Base-by-base conservation (phyloP, 805 yeast genomes). In the Candida ipomoeae region DNA sequence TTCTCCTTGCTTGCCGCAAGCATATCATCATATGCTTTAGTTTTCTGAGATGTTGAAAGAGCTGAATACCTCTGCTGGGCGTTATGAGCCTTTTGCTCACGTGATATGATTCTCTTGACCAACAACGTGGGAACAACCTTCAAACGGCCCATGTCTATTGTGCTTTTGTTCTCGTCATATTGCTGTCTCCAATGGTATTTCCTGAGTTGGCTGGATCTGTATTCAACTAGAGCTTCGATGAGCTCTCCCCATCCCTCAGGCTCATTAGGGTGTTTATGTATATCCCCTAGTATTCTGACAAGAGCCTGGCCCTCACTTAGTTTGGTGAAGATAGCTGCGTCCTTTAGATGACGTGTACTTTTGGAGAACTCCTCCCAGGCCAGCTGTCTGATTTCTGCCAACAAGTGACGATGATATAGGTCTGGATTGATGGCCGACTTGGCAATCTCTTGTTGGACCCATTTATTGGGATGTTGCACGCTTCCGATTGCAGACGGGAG, bases 181-280 rank as follows among this genome's bases (percentile, higher is more conserved):
- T 61, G 57, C 7, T 49, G 52, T 15, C 57, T 46, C 67, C 69
- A 62, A 31, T 53, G 37, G 33, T 55, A 61, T 13, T 51, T 50
- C 10, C 36, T 39, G 21, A 53, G 46, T 32, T 52, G 53, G 6
- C 32, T 18, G 2, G 32, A 43, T 38, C 66, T 53, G 44, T 53
- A 54, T 2, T 50, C 48, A 10, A 62, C 49, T 14, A 63, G 48
- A 2, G 45, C 14, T n/a, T 46, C 41, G n/a, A 62, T 46, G 14
- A 62, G 48, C n/a, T 38, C 29, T 5, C 23, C 29, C 61, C 61
- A 52, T 3, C 34, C 13, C 11, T n/a, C n/a, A 3, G 49, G 13
- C 5, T 41, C 46, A 2, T 21, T 13, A 6, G 59, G 57, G 1
- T 39, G 44, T 13, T 21, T 14, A 3, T 35, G 14, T 8, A 55